A percentile compares a stretch with the other conserved stretches of the same genome.
Evolutionary conservation across 2,329 filamentous ascomycete species (phyloP).

Genomic region (Fusarium decemcellulare): DNA sequence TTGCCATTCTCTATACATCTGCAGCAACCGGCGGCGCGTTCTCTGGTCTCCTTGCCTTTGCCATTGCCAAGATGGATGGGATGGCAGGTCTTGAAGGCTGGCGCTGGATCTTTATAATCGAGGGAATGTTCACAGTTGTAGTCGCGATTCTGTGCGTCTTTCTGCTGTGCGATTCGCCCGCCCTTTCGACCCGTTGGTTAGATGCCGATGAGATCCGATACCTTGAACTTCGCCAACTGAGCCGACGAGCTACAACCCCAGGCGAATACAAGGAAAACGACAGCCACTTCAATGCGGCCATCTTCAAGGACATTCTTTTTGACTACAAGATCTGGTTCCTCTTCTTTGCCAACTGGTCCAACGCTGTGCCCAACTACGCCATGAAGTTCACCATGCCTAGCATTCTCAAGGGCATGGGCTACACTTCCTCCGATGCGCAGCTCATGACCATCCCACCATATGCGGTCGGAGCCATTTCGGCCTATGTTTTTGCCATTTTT

Average conservation of each 20-base stretch:
- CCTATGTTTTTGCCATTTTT: neutral
- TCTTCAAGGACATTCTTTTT: conserved; percentile 56
- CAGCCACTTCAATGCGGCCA: conserved; percentile 12
- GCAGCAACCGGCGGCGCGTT: conserved; percentile 53
- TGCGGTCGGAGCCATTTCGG: neutral
- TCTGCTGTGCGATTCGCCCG: conserved; percentile 3
- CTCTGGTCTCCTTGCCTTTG: conserved; percentile 59
- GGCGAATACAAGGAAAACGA: neutral
- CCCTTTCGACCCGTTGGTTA: conserved; percentile 35
- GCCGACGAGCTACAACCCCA: neutral
- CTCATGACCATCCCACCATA: conserved; percentile 37
- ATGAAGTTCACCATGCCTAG: conserved; percentile 55
- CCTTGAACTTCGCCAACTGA: neutral
- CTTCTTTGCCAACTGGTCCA: conserved; percentile 59
- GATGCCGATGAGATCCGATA: conserved; percentile 5
- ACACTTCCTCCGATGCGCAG: conserved; percentile 50
- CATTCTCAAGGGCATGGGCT: conserved; percentile 59
- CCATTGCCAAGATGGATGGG: conserved; percentile 51
- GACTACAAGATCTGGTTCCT: conserved; percentile 64
- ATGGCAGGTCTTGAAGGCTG: conserved; percentile 28
- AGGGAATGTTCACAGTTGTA: conserved; percentile 20
- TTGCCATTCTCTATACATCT: conserved; percentile 46
- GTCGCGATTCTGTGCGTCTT: conserved; percentile 12
- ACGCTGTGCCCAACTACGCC: conserved; percentile 54
- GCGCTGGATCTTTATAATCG: conserved; percentile 34